These are phyloP conservation scores for Senecio squalidus DNA, from an alignment of 140 eudicot species.

Conservation along the genomic window DNA sequence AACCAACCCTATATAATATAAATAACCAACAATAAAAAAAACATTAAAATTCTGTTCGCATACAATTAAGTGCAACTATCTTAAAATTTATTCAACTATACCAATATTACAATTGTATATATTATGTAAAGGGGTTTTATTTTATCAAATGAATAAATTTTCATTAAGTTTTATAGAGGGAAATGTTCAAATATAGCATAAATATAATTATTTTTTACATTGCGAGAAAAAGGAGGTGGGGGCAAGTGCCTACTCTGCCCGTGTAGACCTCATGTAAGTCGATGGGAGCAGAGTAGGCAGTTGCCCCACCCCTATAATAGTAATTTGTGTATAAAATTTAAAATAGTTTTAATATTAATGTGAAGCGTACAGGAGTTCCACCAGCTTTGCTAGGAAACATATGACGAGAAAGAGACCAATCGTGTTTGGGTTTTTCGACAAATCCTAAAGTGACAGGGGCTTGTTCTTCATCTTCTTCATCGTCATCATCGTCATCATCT, in stretches of 20 bases:
- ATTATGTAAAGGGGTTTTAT: too few relatives aligned
- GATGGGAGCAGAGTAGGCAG: too few relatives aligned
- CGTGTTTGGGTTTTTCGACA: constrained; percentile 55
- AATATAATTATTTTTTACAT: too few relatives aligned
- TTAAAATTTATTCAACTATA: background rate
- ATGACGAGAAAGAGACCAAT: constrained; percentile 74
- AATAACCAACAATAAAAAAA: constrained; percentile 11
- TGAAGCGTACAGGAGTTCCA: constrained; percentile 55
- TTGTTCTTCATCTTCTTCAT: constrained; percentile 39
- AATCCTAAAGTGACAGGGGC: constrained; percentile 50
- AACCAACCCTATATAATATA: constrained; percentile 79
- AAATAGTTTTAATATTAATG: background rate
- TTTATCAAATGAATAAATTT: too few relatives aligned
- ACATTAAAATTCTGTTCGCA: background rate
- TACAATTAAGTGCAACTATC: background rate
- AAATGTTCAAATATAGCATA: too few relatives aligned
- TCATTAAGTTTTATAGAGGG: too few relatives aligned
- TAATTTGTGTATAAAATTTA: too few relatives aligned
- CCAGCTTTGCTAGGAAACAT: constrained; percentile 96
- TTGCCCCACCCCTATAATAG: too few relatives aligned
- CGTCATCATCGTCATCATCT: constrained; percentile 47
- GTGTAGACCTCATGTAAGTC: too few relatives aligned
- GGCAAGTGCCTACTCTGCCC: too few relatives aligned
- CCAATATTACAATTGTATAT: too few relatives aligned
- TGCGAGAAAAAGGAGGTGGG: too few relatives aligned